phyloP scores from a whole-genome alignment of 306 rosid genomes.

The Sesbania bispinosa region DNA sequence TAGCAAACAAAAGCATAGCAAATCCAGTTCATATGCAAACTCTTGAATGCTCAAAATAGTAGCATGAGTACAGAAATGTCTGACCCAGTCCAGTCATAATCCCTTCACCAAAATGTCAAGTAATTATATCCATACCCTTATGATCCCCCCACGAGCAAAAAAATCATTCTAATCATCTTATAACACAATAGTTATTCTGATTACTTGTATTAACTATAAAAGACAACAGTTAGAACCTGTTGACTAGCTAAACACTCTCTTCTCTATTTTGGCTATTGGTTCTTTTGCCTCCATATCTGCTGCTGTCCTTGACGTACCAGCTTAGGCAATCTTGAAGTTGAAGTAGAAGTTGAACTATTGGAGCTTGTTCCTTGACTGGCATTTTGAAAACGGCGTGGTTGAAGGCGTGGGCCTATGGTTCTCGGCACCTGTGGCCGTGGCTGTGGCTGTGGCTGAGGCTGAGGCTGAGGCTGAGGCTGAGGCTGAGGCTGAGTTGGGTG shows the following conservation, averaged over 20 bases:
- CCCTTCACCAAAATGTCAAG: neutral
- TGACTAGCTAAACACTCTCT: neutral
- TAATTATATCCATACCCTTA: too few relatives aligned
- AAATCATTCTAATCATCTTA: neutral
- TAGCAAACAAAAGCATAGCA: neutral
- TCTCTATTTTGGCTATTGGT: neutral
- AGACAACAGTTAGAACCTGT: conserved; percentile 13
- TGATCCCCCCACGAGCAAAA: neutral
- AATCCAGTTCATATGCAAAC: neutral
- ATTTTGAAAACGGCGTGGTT: conserved; percentile 14
- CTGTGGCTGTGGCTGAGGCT: too few relatives aligned
- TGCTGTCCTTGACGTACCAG: conserved; percentile 36
- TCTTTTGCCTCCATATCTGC: conserved; percentile 54
- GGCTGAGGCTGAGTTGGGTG: conserved; percentile 41
- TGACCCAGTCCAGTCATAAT: conserved; percentile 6
- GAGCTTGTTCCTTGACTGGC: conserved; percentile 19
- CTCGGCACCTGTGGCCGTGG: conserved; percentile 33
- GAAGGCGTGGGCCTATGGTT: neutral
- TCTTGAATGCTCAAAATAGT: neutral
- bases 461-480: too few relatives aligned
- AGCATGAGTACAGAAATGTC: neutral
- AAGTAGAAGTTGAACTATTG: conserved; percentile 7
- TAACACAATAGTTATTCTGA: neutral
- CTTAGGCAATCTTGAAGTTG: conserved; percentile 13
- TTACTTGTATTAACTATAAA: conserved; percentile 10